Evolutionary conservation across 2,329 filamentous ascomycete genomes (phyloP), one percentile per base, ranked within the genome.

Genomic region (Hypoxylon sp.): DNA sequence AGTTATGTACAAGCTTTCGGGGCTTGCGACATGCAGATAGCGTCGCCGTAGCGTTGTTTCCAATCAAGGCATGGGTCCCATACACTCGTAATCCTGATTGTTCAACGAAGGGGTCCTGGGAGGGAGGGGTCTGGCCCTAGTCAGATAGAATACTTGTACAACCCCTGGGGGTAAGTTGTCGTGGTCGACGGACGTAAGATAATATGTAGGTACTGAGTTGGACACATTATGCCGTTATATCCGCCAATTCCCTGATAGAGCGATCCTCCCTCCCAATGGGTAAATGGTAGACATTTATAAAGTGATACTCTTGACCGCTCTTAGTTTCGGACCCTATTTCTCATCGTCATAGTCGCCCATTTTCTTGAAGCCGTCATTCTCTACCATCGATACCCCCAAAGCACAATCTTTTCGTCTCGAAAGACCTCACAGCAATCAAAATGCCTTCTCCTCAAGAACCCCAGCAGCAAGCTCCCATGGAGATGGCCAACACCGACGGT

Each of bases 381-480:
- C 34, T 43, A 52, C 32, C 40, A 29, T 11, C 38, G 20, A 11
- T 13, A 31, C 25, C 38, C 16, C 13, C 45, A 25, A 50, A n/a
- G 21, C 13, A 30, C n/a, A 32, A n/a, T 42, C 36, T 53, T 44
- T n/a, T n/a, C n/a, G n/a, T n/a, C n/a, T n/a, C n/a, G n/a, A n/a
- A n/a, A n/a, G n/a, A n/a, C 38, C 31, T 45, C n/a, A 43, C 17
- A 46, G n/a, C 11, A 31, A 38, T 54, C 66, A 73, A 64, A n/a
- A 75, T 76, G 74, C 70, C 73, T 64, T 62, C 67, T 51, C 57
- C 70, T 41, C 69, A 70, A 64, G 73, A 73, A 56, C 74, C 72
- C 55, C 67, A 67, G 51, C 73, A 75, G 64, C 74, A 76, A 67
- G 71, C 71, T 59, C 71, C 74, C 57, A 76, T 76, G 74, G 70